A percentile compares a stretch with the other conserved stretches of the same genome.
phyloP scores from a whole-genome alignment of 345 rosid genomes.

The Rhizophora mangle region DNA sequence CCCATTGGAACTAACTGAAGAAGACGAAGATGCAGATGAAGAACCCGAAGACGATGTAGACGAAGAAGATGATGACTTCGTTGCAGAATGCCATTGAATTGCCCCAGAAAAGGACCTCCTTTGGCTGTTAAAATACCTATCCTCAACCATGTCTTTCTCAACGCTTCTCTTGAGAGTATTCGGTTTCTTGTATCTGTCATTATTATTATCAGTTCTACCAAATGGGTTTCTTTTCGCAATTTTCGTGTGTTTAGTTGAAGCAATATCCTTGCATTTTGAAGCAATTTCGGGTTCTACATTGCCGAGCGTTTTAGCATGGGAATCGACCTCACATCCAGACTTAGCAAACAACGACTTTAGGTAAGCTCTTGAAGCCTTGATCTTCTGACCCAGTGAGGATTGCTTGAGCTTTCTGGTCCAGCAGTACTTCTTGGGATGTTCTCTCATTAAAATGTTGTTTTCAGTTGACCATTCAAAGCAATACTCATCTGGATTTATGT shows the following conservation, averaged over 20 bases:
- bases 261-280: conserved; percentile 20
- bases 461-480: conserved; percentile 62
- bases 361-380: conserved; percentile 74
- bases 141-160: conserved; percentile 37
- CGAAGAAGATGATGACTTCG: conserved; percentile 46
- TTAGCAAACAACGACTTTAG: conserved; percentile 58
- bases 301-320: conserved; percentile 36
- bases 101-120: conserved; percentile 88
- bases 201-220: conserved; percentile 21
- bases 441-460: conserved; percentile 37
- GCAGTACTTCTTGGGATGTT: conserved; percentile 30
- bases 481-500: conserved; percentile 48
- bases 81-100: conserved; percentile 54
- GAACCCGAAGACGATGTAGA: conserved; percentile 44
- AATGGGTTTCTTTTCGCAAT: conserved; percentile 37
- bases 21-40: conserved; percentile 56
- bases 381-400: conserved; percentile 52
- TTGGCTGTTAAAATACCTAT: conserved; percentile 30
- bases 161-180: conserved; percentile 26
- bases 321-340: conserved; percentile 55
- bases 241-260: conserved; percentile 30
- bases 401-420: conserved; percentile 56
- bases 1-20: conserved; percentile 59
- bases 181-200: conserved; percentile 26
- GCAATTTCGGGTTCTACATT: conserved; percentile 26